Conservation (phyloP, 139 green algal species). For the Coelastrella sp. region DNA sequence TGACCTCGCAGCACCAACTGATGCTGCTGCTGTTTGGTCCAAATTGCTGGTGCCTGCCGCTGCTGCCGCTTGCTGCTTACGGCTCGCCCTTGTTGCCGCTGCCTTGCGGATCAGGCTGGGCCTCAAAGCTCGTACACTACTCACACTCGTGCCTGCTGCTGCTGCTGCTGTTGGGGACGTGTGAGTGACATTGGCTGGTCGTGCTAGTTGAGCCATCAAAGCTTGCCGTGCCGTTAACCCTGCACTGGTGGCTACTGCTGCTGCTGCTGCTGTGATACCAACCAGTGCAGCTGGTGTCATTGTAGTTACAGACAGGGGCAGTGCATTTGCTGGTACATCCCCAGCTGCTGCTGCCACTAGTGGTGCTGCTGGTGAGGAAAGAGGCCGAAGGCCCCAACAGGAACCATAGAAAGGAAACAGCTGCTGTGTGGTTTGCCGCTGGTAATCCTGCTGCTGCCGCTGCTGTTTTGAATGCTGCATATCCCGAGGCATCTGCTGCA, state of each 20-base stretch:
- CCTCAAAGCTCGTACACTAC: too few relatives aligned
- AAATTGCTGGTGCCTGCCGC: too few relatives aligned
- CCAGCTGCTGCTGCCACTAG: background rate
- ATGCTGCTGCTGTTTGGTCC: too few relatives aligned
- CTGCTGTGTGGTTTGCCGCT: background rate
- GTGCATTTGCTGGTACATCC: background rate
- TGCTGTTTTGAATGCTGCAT: background rate
- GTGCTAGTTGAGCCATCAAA: background rate
- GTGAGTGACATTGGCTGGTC: background rate
- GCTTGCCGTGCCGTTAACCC: background rate
- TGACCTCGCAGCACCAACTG: too few relatives aligned
- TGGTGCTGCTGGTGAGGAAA: too few relatives aligned
- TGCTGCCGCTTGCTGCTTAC: too few relatives aligned
- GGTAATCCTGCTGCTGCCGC: background rate
- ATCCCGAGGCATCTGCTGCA: background rate
- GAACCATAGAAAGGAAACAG: too few relatives aligned
- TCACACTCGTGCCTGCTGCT: constrained; percentile 29
- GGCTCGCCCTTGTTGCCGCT: too few relatives aligned
- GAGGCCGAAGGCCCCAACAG: too few relatives aligned
- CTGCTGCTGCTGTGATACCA: background rate
- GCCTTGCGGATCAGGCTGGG: too few relatives aligned
- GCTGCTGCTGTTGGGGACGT: constrained; percentile 9
- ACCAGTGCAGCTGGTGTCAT: background rate
- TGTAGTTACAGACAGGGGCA: background rate
- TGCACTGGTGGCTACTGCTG: background rate